Conservation (phyloP, 2,329 filamentous ascomycete species). For the Fusarium lyarnte region DNA sequence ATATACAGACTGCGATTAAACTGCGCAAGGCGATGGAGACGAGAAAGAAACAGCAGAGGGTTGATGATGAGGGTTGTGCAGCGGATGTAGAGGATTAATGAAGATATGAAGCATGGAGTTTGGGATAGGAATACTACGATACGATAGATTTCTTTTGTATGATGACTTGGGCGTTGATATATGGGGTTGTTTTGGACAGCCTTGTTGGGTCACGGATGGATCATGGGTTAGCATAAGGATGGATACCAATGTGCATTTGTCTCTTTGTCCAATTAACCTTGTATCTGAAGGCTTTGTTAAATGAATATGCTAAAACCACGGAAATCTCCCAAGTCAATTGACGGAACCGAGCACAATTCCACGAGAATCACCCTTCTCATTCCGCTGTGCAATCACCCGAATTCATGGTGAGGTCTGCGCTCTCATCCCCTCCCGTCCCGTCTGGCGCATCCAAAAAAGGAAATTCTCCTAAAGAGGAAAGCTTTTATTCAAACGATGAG, state of each 20-base stretch:
- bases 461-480: background rate
- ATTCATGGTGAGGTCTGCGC: background rate
- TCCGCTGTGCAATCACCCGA: background rate
- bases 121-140: background rate
- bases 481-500: background rate
- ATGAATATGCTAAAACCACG: too few species aligned
- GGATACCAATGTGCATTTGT: constrained; percentile 1
- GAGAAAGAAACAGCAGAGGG: constrained; percentile 1
- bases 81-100: constrained; percentile 37
- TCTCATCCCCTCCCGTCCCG: too few species aligned
- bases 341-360: too few species aligned
- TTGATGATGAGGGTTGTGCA: constrained; percentile 31
- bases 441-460: background rate
- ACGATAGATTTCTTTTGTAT: constrained; percentile 23
- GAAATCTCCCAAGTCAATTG: too few species aligned
- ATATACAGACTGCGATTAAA: constrained; percentile 37
- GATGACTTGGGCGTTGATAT: constrained; percentile 1
- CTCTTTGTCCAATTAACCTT: background rate
- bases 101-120: constrained; percentile 26
- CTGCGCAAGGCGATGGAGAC: constrained; percentile 35
- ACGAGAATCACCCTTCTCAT: too few species aligned
- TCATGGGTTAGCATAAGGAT: background rate
- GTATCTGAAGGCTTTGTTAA: background rate
- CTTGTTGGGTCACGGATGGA: background rate
- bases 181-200: background rate